Evolutionary conservation across 2,329 filamentous ascomycete species (phyloP), one percentile per base, ranked within the genome.

Genomic region (Cladosporium sp.): DNA sequence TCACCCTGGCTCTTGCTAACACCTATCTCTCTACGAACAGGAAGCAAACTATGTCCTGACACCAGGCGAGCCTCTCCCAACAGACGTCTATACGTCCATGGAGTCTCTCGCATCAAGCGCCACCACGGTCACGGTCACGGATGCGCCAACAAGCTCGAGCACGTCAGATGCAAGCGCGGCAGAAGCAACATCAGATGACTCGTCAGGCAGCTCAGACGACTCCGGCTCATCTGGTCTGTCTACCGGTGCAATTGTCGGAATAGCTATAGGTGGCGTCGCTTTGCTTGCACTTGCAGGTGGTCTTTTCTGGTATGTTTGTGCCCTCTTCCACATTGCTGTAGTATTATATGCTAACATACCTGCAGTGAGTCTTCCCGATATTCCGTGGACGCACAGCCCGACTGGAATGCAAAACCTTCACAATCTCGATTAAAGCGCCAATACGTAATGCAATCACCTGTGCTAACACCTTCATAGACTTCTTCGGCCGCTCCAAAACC

Each of bases 201-300:
- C 15, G 12, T 9, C 30, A 13, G 18, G 19, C 9, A 13, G 22
- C 22, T 5, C 22, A 27, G 22, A 27, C 7, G 37, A 24, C 13
- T 15, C 27, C 20, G 27, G 50, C 27, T 47, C 50, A 2, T 53
- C 52, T 43, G 53, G 51, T 7, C 62, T 75, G 3, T 67, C 67
- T 1, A 60, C 61, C 20, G 70, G 71, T 13, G 70, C 67, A 1
- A 74, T 75, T 36, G 70, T 66, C 1, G 73, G 73, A 7, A 73
- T 88, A 68, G 87, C 80, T 70, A 73, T 83, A 38, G 84, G 83
- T 38, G 84, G 77, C 1, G 71, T 83, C 4, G 68, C 84, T 19
- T 65, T 88, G 37, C 74, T 91, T 3, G 71, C 82, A 7, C 73
- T 77, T 38, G 68, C 82, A 43, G 85, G 79, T 2, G 68, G 83